Base-by-base conservation (phyloP, 495 filamentous ascomycete species). In the Hypoxylon rickii region DNA sequence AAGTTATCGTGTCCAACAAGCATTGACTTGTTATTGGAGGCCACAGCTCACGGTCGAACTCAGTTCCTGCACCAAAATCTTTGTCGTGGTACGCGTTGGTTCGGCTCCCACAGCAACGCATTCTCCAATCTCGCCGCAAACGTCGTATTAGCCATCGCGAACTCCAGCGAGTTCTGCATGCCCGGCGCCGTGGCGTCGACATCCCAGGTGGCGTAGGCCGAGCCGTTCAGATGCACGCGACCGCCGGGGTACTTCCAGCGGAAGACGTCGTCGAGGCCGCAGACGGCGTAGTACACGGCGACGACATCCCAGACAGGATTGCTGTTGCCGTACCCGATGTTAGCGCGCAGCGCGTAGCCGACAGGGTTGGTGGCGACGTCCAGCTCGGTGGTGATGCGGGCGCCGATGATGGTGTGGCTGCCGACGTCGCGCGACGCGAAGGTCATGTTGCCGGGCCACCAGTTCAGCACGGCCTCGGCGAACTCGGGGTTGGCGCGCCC, bases 241-340 rank as follows among this genome's bases (percentile, higher is more conserved):
- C 62, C 53, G 8, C 34, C 44, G 1, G 55, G 44, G 19, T 69
- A 68, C 36, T 69, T 69, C 54, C 58, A 69, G 26, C 49, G 21
- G 36, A 64, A 70, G 0, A 62, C 56, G 17, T 69, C 63, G 39
- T 69, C 67, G 3, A 69, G 55, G 3, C 66, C 65, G 21, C 67
- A 65, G 15, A 66, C 54, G 11, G 67, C 63, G 15, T 70, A 70
- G 39, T 70, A 70, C 5, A 70, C 63, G 89, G 93, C 43, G 71
- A 80, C 18, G 75, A 78, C 51, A 79, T 89, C 19, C 85, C 89
- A 3, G 64, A 80, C 20, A 71, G 80, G 15, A 93, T 91, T 92
- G 70, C 78, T 33, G 86, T 87, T 3, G 86, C 81, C 3, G 81
- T 90, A 36, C 81, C 86, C 2, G 77, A 86, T 31, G 73, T 90